Evolutionary conservation across 1,284 basidiomycete species (phyloP).

Genomic region (Ceratobasidium sp.): DNA sequence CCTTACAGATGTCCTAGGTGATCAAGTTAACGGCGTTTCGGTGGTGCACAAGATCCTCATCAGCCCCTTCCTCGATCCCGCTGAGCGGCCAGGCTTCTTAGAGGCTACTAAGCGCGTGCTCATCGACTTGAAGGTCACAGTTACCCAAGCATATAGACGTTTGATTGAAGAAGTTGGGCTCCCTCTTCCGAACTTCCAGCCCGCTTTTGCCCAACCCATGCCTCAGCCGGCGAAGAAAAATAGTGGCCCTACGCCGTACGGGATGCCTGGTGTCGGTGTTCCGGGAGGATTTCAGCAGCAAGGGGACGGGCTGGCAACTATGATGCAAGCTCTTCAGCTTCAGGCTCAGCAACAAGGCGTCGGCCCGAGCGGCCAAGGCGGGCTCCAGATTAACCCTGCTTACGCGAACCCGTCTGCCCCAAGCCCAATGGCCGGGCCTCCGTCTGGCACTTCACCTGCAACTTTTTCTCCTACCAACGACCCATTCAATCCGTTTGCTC

Average conservation of each 20-base stretch:
- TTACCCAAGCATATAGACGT: constrained; percentile 91
- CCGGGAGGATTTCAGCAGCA: constrained; percentile 57
- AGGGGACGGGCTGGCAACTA: constrained; percentile 66
- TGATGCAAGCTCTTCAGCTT: constrained; percentile 77
- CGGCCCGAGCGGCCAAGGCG: constrained; percentile 27
- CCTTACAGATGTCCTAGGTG: constrained; percentile 90
- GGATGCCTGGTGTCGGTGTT: constrained; percentile 75
- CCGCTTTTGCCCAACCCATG: constrained; percentile 73
- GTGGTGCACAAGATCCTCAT: constrained; percentile 94
- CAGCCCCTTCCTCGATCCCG: constrained; percentile 80
- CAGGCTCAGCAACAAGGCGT: constrained; percentile 57
- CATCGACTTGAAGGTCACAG: constrained; percentile 87
- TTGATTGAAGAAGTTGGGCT: constrained; percentile 94
- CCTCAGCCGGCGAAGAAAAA: constrained; percentile 73
- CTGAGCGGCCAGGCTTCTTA: constrained; percentile 73
- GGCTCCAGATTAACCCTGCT: constrained; percentile 72
- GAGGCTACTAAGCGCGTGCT: constrained; percentile 90
- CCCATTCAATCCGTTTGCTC: constrained; percentile 78
- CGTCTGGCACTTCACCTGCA: constrained; percentile 54
- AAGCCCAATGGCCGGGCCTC: constrained; percentile 41
- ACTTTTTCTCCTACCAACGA: constrained; percentile 73
- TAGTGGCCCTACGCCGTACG: constrained; percentile 54
- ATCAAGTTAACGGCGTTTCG: constrained; percentile 94
- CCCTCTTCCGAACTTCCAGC: constrained; percentile 85
- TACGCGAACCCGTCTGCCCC: constrained; percentile 56